Percentiles rank a stretch among this genome's conserved stretches.
Conservation (phyloP, 371 early-diverging fungal species). For the Phascolomyces articulosus region DNA sequence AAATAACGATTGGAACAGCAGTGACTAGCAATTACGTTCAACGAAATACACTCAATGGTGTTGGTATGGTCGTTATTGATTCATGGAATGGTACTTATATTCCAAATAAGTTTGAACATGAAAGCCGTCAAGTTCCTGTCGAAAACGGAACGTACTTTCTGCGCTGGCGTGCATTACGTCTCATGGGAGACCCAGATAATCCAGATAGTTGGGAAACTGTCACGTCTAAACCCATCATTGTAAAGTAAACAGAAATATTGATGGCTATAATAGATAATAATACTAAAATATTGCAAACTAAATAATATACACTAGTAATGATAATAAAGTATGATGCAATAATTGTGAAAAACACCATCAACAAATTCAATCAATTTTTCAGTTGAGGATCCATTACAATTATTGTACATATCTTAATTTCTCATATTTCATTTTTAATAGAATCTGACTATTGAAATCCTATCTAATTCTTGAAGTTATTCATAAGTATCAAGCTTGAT, state of each 20-base stretch:
- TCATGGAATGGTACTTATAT: conserved; percentile 23
- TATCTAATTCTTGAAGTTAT: too few species aligned
- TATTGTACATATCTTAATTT: too few species aligned
- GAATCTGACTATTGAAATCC: too few species aligned
- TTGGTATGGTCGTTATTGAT: not conserved
- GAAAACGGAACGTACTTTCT: conserved; percentile 12
- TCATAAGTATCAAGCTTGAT: too few species aligned
- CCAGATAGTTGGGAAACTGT: conserved; percentile 22
- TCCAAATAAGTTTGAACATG: conserved; percentile 2
- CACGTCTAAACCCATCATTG: conserved; percentile 12
- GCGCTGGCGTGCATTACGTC: conserved; percentile 19
- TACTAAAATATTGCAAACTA: too few species aligned
- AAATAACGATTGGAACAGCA: conserved; percentile 4
- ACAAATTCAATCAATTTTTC: too few species aligned
- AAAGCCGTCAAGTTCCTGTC: not conserved
- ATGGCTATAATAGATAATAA: too few species aligned
- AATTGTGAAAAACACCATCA: too few species aligned
- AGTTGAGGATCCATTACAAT: too few species aligned
- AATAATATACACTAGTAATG: too few species aligned
- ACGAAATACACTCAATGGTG: conserved; percentile 13
- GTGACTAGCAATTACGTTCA: conserved; percentile 1
- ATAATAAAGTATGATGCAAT: too few species aligned
- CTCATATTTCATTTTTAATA: too few species aligned
- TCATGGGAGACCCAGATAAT: conserved; percentile 17
- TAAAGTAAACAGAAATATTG: not conserved